Conservation (phyloP, 2,329 filamentous ascomycete species). For the Macrophomina pseudophaseolina region DNA sequence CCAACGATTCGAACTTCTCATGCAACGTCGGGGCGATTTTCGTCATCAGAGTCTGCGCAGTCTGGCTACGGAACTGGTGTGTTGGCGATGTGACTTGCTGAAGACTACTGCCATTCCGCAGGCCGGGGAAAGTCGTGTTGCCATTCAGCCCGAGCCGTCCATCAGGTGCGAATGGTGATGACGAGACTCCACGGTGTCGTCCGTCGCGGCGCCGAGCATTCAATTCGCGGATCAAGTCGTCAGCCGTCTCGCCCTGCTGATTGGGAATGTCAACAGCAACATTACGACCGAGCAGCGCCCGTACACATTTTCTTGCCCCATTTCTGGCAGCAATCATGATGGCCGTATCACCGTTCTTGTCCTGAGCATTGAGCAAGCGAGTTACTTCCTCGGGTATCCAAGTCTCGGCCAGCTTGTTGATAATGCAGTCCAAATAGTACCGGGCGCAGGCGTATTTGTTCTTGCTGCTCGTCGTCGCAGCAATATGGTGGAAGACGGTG, state of each 20-base stretch:
- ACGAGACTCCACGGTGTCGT: constrained; percentile 72
- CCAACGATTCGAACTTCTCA: constrained; percentile 50
- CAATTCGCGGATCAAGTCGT: constrained; percentile 76
- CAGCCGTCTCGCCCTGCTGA: constrained; percentile 78
- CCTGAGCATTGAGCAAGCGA: constrained; percentile 78
- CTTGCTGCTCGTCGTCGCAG: constrained; percentile 82
- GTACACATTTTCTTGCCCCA: constrained; percentile 76
- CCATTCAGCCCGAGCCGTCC: constrained; percentile 35
- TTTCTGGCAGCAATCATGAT: constrained; percentile 88
- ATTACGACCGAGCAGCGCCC: constrained; percentile 72
- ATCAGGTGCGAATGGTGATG: constrained; percentile 61
- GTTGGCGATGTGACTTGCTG: constrained; percentile 5
- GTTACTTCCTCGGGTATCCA: constrained; percentile 78
- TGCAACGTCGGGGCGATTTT: constrained; percentile 63
- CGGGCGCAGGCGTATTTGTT: constrained; percentile 87
- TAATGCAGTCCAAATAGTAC: constrained; percentile 90
- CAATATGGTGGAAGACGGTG: constrained; percentile 93
- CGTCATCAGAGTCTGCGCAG: constrained; percentile 65
- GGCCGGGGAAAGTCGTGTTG: constrained; percentile 27
- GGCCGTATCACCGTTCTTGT: constrained; percentile 88
- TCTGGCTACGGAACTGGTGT: constrained; percentile 48
- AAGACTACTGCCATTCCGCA: constrained; percentile 6
- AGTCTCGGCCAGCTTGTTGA: constrained; percentile 83
- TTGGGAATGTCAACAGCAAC: constrained; percentile 85
- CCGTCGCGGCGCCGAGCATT: constrained; percentile 70